These are phyloP conservation scores for Dactylonectria estremocensis DNA, from an alignment of 2,329 filamentous ascomycete genomes.

Conservation along the genomic window DNA sequence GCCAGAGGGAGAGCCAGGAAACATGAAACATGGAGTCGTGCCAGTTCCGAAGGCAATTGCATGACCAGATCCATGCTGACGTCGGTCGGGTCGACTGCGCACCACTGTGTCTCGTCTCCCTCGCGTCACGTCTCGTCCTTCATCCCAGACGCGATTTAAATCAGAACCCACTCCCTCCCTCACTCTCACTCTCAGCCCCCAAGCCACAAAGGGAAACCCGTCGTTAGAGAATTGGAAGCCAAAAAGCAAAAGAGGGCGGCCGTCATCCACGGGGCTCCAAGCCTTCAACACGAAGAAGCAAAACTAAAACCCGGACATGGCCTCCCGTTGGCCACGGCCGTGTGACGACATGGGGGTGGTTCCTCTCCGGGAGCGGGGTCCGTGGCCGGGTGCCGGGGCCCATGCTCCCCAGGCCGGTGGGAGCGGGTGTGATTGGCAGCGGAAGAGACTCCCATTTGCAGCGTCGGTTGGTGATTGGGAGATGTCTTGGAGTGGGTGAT, in stretches of 20 bases:
- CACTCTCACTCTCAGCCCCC: background rate
- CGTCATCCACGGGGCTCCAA: too few species aligned
- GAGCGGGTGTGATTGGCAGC: slow-evolving; percentile 46
- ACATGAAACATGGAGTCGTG: slow-evolving; percentile 18
- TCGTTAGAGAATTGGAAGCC: slow-evolving; percentile 20
- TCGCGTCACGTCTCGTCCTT: background rate
- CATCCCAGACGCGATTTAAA: background rate
- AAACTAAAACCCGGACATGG: slow-evolving; percentile 13
- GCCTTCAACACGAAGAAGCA: slow-evolving; percentile 27
- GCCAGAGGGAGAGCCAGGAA: background rate
- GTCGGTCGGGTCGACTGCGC: background rate
- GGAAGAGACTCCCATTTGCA: slow-evolving; percentile 12
- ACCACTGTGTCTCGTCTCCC: background rate
- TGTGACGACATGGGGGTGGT: slow-evolving; percentile 33
- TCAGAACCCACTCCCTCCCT: background rate
- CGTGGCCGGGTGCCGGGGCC: slow-evolving; percentile 45
- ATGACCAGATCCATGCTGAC: slow-evolving; percentile 12
- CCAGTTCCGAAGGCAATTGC: slow-evolving; percentile 19
- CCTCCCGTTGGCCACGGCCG: slow-evolving; percentile 12
- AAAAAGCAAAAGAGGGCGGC: slow-evolving; percentile 24
- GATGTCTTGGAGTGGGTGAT: slow-evolving; percentile 31
- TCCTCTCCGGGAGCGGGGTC: slow-evolving; percentile 39
- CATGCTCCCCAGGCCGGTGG: slow-evolving; percentile 49
- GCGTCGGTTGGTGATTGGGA: slow-evolving; percentile 20
- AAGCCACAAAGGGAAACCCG: slow-evolving; percentile 33